phyloP scores from a whole-genome alignment of 257 asterid genomes.

The Primulina tabacum region DNA sequence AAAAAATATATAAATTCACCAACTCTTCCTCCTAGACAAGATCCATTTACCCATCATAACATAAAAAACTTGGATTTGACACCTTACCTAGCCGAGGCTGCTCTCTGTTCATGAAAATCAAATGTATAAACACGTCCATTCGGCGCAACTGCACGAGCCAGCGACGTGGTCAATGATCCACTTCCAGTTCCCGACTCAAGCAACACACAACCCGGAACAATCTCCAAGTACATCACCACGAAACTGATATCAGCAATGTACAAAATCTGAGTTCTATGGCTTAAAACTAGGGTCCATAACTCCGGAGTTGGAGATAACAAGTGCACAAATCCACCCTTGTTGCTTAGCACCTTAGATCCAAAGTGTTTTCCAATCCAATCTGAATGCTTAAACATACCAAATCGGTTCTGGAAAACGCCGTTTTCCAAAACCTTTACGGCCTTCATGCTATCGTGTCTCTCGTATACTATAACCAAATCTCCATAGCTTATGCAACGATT shows the following conservation, averaged over 20 bases:
- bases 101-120: slow-evolving; percentile 96
- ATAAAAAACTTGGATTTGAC: neutral
- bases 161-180: slow-evolving; percentile 86
- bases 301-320: slow-evolving; percentile 94
- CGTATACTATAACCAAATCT: slow-evolving; percentile 81
- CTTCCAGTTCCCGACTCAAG: slow-evolving; percentile 98
- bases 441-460: slow-evolving; percentile 78
- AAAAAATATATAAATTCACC: neutral
- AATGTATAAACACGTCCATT: slow-evolving; percentile 81
- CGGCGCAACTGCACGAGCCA: slow-evolving; percentile 87
- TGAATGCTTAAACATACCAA: slow-evolving; percentile 79
- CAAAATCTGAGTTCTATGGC: slow-evolving; percentile 96
- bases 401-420: slow-evolving; percentile 78
- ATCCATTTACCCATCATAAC: neutral
- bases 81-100: slow-evolving; percentile 82
- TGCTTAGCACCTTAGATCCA: slow-evolving; percentile 83
- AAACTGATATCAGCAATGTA: slow-evolving; percentile 95
- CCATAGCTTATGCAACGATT: slow-evolving; percentile 59
- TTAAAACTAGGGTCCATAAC: slow-evolving; percentile 87
- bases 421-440: slow-evolving; percentile 57
- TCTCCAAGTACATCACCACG: slow-evolving; percentile 80
- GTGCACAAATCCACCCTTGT: slow-evolving; percentile 74
- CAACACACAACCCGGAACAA: slow-evolving; percentile 86
- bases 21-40: neutral
- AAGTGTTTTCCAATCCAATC: slow-evolving; percentile 91